Base-by-base conservation (phyloP, 768 basidiomycete genomes). In the Hygrocybe coccinea region DNA sequence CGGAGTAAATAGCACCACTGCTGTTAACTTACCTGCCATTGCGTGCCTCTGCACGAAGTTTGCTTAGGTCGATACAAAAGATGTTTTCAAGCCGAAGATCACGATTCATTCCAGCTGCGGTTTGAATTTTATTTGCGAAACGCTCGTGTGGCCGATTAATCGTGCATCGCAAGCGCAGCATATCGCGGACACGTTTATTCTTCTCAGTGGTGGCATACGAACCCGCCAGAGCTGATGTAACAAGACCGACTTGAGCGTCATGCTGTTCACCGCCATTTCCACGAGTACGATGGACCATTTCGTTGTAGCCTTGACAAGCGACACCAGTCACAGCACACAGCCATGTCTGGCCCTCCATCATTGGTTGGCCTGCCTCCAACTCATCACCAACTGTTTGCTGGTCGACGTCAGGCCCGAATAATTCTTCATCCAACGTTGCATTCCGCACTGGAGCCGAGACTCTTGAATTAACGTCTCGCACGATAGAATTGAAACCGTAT, bases 291-390 rank as follows among this genome's bases (percentile, higher is more conserved):
- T 60, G 59, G 35, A 55, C 52, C 7, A 60, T n/a, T 1, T 45
- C 29, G 36, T 60, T 60, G 52, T 60, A 60, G 2, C 52, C 57
- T 35, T 58, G 56, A 19, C 36, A 29, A 3, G 53, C 41, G 1
- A 57, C 36, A 2, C 52, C 56, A 7, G 7, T 12, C n/a, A n/a
- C n/a, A n/a, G n/a, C n/a, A n/a, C n/a, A n/a, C n/a, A n/a, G n/a
- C n/a, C n/a, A n/a, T n/a, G n/a, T n/a, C n/a, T n/a, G n/a, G n/a
- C n/a, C n/a, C n/a, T n/a, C n/a, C n/a, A n/a, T n/a, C n/a, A n/a
- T n/a, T n/a, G n/a, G n/a, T n/a, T n/a, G n/a, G n/a, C n/a, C n/a
- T n/a, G n/a, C n/a, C n/a, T n/a, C n/a, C n/a, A n/a, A n/a, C n/a
- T n/a, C n/a, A n/a, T n/a, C n/a, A n/a, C n/a, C n/a, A n/a, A n/a